A percentile compares a stretch with the other conserved stretches of the same genome.
Conservation (phyloP, 129 eudicot species). For the Flaveria linearis region DNA sequence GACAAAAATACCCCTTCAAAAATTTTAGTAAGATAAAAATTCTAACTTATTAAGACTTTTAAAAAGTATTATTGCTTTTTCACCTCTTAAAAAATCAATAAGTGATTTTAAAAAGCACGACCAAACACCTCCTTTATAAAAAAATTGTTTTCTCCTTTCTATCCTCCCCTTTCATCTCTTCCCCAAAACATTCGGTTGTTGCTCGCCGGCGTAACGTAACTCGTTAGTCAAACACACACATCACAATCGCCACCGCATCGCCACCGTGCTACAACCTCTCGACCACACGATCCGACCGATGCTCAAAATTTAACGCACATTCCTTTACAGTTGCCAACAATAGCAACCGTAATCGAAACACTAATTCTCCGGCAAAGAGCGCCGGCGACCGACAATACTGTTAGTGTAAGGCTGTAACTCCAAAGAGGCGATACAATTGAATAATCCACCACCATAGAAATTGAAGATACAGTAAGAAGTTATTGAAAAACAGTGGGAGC, state of each 20-base stretch:
- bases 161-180: neutral
- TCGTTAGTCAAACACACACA: constrained; percentile 19
- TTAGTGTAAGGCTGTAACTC: constrained; percentile 5
- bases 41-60: too few relatives aligned
- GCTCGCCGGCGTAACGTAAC: constrained; percentile 5
- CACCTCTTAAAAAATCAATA: too few relatives aligned
- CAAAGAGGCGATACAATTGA: neutral
- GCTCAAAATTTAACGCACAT: neutral
- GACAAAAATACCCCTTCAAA: too few relatives aligned
- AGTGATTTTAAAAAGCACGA: too few relatives aligned
- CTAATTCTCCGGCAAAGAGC: neutral
- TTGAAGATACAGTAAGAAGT: constrained; percentile 7
- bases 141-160: neutral
- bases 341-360: neutral
- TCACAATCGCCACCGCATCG: constrained; percentile 18
- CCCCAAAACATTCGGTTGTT: neutral
- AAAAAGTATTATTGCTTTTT: too few relatives aligned
- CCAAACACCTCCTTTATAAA: too few relatives aligned
- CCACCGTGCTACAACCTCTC: constrained; percentile 24
- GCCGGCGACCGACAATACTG: constrained; percentile 2
- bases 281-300: constrained; percentile 7
- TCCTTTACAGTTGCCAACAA: neutral
- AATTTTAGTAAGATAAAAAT: too few relatives aligned
- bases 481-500: neutral
- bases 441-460: neutral